Conservation (phyloP, 164 flowering plant genomes). For the Liquidambar formosana region DNA sequence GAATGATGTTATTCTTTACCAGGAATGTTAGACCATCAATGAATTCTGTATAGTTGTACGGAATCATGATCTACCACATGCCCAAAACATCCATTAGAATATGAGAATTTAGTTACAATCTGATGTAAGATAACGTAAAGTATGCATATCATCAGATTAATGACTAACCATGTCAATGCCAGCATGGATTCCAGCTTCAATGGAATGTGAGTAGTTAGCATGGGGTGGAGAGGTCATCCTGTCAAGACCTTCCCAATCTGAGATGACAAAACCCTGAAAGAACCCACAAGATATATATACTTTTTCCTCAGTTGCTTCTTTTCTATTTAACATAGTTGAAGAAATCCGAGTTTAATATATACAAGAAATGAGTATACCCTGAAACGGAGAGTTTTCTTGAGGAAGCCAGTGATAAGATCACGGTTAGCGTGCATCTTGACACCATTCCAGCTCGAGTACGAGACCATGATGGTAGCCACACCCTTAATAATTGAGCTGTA, state of each 20-base stretch:
- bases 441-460: conserved; percentile 47
- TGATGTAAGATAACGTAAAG: neutral
- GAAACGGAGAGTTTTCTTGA: conserved; percentile 39
- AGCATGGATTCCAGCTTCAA: conserved; percentile 29
- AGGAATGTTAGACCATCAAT: conserved; percentile 15
- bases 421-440: conserved; percentile 41
- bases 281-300: neutral
- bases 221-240: conserved; percentile 40
- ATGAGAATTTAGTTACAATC: neutral
- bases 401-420: conserved; percentile 39
- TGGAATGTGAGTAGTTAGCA: conserved; percentile 36
- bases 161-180: conserved; percentile 45
- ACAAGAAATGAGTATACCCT: conserved; percentile 28
- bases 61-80: conserved; percentile 25
- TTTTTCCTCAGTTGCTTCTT: no score
- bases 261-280: conserved; percentile 49
- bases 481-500: conserved; percentile 30
- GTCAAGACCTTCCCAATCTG: conserved; percentile 45
- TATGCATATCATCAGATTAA: neutral
- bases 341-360: no score
- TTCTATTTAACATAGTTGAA: no score
- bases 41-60: conserved; percentile 26
- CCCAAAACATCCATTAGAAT: neutral
- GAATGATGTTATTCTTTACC: conserved; percentile 18
- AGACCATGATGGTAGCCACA: conserved; percentile 37